These are phyloP conservation scores for Amanita rimosa DNA, from an alignment of 768 basidiomycete species.

Conservation along the genomic window DNA sequence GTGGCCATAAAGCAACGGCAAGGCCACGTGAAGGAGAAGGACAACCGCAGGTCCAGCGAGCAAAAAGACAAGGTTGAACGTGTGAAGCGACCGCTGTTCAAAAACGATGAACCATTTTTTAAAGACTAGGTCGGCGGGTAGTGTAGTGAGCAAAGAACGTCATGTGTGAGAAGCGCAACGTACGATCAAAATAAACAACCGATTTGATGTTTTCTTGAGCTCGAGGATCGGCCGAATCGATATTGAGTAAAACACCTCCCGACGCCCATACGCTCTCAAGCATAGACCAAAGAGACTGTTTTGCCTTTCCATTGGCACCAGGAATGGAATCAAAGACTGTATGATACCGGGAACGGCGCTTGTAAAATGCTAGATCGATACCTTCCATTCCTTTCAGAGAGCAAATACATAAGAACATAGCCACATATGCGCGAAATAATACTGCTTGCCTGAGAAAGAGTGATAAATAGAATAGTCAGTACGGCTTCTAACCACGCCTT, in stretches of 20 bases:
- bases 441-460: slow-evolving; percentile 11
- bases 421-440: not conserved
- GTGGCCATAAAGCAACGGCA: slow-evolving; percentile 11
- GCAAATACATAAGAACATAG: not conserved
- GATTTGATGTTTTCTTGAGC: slow-evolving; percentile 15
- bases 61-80: slow-evolving; percentile 47
- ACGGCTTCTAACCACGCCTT: slow-evolving; percentile 50
- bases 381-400: slow-evolving; percentile 43
- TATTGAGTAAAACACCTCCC: slow-evolving; percentile 42
- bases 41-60: slow-evolving; percentile 50
- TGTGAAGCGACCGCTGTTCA: slow-evolving; percentile 35
- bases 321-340: slow-evolving; percentile 62
- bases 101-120: slow-evolving; percentile 35
- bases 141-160: not conserved
- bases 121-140: slow-evolving; percentile 3
- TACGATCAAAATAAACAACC: slow-evolving; percentile 68
- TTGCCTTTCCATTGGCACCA: slow-evolving; percentile 38
- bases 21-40: slow-evolving; percentile 24
- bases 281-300: slow-evolving; percentile 61
- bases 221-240: slow-evolving; percentile 16
- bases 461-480: slow-evolving; percentile 71
- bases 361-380: slow-evolving; percentile 73
- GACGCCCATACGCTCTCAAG: slow-evolving; percentile 54
- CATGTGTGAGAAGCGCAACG: slow-evolving; percentile 13
- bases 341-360: slow-evolving; percentile 64